A percentile compares a stretch with the other conserved stretches of the same genome.
Conservation (phyloP, 148 eudicot species). For the Bassia scoparia region DNA sequence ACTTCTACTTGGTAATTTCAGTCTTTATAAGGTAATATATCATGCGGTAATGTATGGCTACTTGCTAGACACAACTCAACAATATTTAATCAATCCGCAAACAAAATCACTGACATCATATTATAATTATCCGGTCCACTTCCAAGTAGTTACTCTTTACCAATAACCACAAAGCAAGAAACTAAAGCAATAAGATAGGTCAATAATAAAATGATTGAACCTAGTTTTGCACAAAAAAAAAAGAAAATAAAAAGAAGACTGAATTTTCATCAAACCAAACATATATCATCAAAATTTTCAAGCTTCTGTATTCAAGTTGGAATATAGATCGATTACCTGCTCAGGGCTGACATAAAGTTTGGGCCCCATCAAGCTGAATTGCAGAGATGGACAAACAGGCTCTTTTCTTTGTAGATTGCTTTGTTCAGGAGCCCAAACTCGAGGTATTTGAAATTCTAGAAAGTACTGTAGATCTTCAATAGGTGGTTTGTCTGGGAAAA, state of each 20-base stretch:
- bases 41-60: too few relatives aligned
- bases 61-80: background rate
- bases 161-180: background rate
- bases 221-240: background rate
- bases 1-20: too few relatives aligned
- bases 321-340: constrained; percentile 49
- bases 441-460: constrained; percentile 89
- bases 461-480: constrained; percentile 96
- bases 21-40: too few relatives aligned
- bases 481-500: constrained; percentile 85
- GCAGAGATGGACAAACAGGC: constrained; percentile 83
- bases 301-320: background rate
- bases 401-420: constrained; percentile 79
- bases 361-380: constrained; percentile 98
- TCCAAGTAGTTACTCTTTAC: too few relatives aligned
- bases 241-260: too few relatives aligned
- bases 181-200: too few relatives aligned
- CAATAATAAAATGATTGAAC: too few relatives aligned
- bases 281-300: background rate
- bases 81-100: background rate
- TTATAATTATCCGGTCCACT: background rate
- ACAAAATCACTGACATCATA: background rate
- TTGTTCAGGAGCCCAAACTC: constrained; percentile 93
- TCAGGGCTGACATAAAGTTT: constrained; percentile 88
- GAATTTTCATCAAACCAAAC: background rate